Evolutionary conservation across 768 basidiomycete species (phyloP).

Genomic region (Lactarius quietus): DNA sequence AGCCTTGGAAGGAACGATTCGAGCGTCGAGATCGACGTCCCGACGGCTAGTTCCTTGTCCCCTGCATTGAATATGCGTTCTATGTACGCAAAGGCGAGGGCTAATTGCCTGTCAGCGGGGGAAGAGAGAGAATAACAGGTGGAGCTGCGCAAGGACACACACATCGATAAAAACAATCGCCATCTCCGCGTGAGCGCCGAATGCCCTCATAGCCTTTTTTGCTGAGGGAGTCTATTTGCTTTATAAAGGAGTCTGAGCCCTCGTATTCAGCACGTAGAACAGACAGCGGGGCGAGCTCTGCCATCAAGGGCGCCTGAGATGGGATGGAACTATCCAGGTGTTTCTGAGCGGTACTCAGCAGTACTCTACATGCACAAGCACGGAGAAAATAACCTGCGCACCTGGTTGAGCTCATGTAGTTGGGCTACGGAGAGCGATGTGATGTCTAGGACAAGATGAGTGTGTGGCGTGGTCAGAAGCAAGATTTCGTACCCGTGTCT

Average conservation of each 20-base stretch:
- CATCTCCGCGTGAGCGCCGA: slow-evolving; percentile 71
- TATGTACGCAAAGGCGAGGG: slow-evolving; percentile 78
- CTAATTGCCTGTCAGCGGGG: slow-evolving; percentile 39
- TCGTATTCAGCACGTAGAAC: slow-evolving; percentile 65
- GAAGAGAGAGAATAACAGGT: neutral
- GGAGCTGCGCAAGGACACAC: slow-evolving; percentile 27
- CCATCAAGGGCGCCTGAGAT: slow-evolving; percentile 50
- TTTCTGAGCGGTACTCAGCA: slow-evolving; percentile 30
- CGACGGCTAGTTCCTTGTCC: slow-evolving; percentile 46
- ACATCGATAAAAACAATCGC: slow-evolving; percentile 94
- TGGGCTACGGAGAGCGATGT: slow-evolving; percentile 34
- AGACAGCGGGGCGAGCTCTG: slow-evolving; percentile 48
- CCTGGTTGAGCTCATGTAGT: slow-evolving; percentile 43
- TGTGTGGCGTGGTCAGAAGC: neutral
- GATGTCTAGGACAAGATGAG: slow-evolving; percentile 32
- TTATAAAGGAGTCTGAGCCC: slow-evolving; percentile 53
- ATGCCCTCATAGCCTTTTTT: slow-evolving; percentile 60
- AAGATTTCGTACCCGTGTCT: slow-evolving; percentile 25
- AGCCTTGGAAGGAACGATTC: slow-evolving; percentile 49
- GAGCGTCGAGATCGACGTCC: slow-evolving; percentile 49
- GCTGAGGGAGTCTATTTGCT: slow-evolving; percentile 72
- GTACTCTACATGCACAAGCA: neutral
- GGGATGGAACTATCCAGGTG: slow-evolving; percentile 39
- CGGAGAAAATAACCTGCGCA: slow-evolving; percentile 21
- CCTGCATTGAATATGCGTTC: slow-evolving; percentile 56